Evolutionary conservation across 176 grass and related monocot genomes (phyloP).

Genomic region (Oryza australiensis): DNA sequence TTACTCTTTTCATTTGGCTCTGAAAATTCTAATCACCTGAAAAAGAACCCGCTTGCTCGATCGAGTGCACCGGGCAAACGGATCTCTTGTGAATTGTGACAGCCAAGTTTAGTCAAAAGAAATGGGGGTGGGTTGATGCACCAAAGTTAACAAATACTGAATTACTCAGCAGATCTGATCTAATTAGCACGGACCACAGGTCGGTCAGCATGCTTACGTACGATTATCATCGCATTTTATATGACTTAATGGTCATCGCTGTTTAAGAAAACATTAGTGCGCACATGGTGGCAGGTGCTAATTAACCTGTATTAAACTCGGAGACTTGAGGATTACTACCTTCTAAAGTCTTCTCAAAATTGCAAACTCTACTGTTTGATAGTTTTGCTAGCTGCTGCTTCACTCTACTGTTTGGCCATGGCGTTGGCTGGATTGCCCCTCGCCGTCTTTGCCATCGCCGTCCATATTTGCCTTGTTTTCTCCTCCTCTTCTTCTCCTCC

Average conservation of each 20-base stretch:
- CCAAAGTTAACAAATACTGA: neutral
- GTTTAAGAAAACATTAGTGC: neutral
- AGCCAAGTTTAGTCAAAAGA: neutral
- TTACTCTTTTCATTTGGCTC: neutral
- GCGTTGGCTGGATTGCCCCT: neutral
- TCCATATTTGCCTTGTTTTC: neutral
- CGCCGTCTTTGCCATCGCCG: neutral
- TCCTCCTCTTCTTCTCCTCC: neutral
- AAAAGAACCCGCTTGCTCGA: neutral
- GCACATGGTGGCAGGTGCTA: neutral
- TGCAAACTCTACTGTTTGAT: neutral
- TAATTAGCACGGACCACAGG: neutral
- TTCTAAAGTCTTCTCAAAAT: neutral
- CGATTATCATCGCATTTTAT: neutral
- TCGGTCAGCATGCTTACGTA: neutral
- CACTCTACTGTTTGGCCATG: neutral
- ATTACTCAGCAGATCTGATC: neutral
- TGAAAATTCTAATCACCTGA: neutral
- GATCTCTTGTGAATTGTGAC: neutral
- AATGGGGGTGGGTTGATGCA: neutral
- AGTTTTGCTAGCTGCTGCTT: neutral
- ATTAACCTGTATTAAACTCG: neutral
- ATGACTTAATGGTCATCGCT: neutral
- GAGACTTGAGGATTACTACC: neutral
- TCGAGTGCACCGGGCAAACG: neutral